phyloP scores from a whole-genome alignment of 208 protist genomes.

The Lotmaria passim region DNA sequence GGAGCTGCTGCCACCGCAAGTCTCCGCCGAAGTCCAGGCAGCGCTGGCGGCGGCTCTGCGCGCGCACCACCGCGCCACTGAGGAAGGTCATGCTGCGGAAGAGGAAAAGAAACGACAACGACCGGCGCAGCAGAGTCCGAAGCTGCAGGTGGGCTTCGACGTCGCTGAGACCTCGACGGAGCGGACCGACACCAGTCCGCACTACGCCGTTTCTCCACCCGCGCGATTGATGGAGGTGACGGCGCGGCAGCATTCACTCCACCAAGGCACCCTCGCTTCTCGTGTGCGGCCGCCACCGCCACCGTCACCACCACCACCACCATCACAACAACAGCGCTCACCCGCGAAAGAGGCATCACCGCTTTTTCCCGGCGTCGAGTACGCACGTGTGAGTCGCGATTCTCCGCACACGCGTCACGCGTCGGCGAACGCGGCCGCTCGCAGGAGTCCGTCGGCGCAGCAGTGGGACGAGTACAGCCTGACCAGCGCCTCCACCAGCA shows the following conservation, averaged over 20 bases:
- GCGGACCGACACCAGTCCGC: conserved; percentile 5
- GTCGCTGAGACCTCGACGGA: conserved; percentile 3
- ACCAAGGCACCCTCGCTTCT: background rate
- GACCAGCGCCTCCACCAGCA: conserved; percentile 32
- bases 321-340: background rate
- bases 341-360: background rate
- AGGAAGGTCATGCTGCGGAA: background rate
- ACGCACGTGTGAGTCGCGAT: too few relatives aligned
- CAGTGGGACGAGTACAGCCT: conserved; percentile 22
- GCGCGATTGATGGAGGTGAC: conserved; percentile 12
- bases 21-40: conserved; percentile 18
- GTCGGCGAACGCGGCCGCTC: too few relatives aligned
- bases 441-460: background rate
- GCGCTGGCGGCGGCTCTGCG: conserved; percentile 22
- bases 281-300: background rate
- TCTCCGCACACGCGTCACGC: too few relatives aligned
- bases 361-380: too few relatives aligned
- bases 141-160: background rate
- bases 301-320: background rate
- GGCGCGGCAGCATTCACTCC: background rate
- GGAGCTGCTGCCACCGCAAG: conserved; percentile 17
- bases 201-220: conserved; percentile 14
- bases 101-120: background rate
- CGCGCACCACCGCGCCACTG: conserved; percentile 9
- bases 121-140: background rate